Evolutionary conservation across 23 red algal species (phyloP), one percentile per base, ranked within the genome.

Genomic region (Gracilaria caudata): DNA sequence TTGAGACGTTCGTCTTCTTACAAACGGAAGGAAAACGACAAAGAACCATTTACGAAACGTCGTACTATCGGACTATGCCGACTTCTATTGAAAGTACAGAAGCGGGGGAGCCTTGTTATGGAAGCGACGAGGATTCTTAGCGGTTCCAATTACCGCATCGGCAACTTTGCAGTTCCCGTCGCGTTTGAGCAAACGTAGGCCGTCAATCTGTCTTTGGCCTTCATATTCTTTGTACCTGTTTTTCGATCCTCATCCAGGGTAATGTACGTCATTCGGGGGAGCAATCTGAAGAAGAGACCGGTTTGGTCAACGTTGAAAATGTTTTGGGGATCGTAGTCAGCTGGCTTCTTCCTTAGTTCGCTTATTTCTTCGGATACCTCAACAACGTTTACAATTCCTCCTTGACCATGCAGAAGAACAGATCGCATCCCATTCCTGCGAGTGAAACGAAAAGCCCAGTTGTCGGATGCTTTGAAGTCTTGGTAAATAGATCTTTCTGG

Each of bases 281-380:
- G 51, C 28, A 61, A 51, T 38, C 57, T 81, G 78, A 60, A 81
- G 46, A 81, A 81, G 2, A 81, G 78, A 20, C 78, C 78, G 16
- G 2, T 81, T 61, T 61, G 7, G 36, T 61, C 46, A 0, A 81
- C 35, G 78, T 59, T 61, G 60, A 37, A 79, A 21, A 81, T 37
- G 32, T 28, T 35, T 17, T 59, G 25, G 0, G 28, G 26, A 29
- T 64, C 55, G 53, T 60, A 81, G 4, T 59, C 23, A 23, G 13
- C 16, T n/a, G 60, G 9, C 0, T 13, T 58, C 9, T 43, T 0
- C 53, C 51, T 23, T 7, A 81, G 21, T 28, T 30, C 21, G 26
- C 11, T 37, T 17, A 65, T 64, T 60, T 40, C 78, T 81, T 23
- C 51, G 34, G 78, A 16, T 35, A 81, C 44, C 20, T 36, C 4